Evolutionary conservation across 129 eudicot species (phyloP).

Genomic region (Dittrichia graveolens): DNA sequence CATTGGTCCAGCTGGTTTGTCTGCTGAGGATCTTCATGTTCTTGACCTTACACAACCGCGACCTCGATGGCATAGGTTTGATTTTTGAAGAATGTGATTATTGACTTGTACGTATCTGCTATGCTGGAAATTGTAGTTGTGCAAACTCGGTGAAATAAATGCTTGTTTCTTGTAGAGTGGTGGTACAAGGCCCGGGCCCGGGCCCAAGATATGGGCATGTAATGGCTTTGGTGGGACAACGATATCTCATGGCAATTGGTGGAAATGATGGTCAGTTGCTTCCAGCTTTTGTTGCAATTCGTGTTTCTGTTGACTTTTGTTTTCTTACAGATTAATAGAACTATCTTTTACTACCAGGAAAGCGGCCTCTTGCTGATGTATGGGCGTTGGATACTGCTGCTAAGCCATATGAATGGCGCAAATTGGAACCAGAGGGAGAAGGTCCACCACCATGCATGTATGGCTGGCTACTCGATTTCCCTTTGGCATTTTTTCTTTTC

Average conservation of each 20-base stretch:
- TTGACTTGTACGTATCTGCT: conserved; percentile 14
- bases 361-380: conserved; percentile 97
- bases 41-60: conserved; percentile 94
- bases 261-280: conserved; percentile 88
- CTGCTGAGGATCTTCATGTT: conserved; percentile 99
- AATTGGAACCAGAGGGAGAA: conserved; percentile 95
- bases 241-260: conserved; percentile 98
- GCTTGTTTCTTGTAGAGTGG: conserved; percentile 64
- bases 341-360: conserved; percentile 50
- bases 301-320: background rate
- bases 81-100: conserved; percentile 25
- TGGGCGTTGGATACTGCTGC: conserved; percentile 99
- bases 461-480: conserved; percentile 25
- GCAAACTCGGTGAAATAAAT: conserved; percentile 26
- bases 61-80: conserved; percentile 99
- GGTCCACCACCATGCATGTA: conserved; percentile 99
- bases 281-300: background rate
- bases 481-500: background rate
- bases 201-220: conserved; percentile 99
- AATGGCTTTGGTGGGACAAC: conserved; percentile 97
- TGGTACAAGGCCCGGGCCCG: conserved; percentile 99
- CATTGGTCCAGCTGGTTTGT: conserved; percentile 98
- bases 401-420: conserved; percentile 99
- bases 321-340: conserved; percentile 4
- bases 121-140: conserved; percentile 13